phyloP scores from a whole-genome alignment of 306 rosid genomes.

The Morella rubra region DNA sequence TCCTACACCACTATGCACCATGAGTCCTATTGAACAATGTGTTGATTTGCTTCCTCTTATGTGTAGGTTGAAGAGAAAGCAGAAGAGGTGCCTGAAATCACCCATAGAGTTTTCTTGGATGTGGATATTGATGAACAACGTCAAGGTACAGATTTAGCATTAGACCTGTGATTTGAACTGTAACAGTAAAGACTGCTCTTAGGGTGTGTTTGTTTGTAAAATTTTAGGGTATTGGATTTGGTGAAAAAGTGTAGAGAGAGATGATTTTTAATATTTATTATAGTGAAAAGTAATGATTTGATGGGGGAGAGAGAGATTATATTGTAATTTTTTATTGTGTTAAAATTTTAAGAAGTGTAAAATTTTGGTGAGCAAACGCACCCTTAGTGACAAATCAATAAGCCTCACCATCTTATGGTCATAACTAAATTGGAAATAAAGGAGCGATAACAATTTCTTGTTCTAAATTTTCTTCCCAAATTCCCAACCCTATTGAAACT shows the following conservation, averaged over 20 bases:
- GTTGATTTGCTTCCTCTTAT: conserved; percentile 5
- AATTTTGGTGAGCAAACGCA: no score
- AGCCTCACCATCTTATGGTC: neutral
- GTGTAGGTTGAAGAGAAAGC: conserved; percentile 51
- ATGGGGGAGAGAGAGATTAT: no score
- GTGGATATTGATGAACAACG: conserved; percentile 71
- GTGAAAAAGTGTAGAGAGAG: no score
- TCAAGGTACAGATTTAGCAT: conserved; percentile 42
- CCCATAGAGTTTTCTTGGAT: conserved; percentile 81
- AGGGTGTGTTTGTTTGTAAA: no score
- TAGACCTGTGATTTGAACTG: neutral
- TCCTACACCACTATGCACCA: neutral
- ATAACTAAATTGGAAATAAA: neutral
- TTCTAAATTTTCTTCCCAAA: neutral
- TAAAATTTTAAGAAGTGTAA: no score
- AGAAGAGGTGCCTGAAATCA: conserved; percentile 71
- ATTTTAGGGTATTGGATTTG: no score
- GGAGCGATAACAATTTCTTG: neutral
- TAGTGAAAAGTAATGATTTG: no score
- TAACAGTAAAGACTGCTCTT: neutral
- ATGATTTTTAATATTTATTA: no score
- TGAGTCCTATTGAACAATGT: neutral
- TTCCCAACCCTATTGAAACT: neutral
- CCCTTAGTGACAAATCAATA: no score
- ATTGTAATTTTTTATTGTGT: no score